These are phyloP conservation scores for Neurospora sp. DNA, from an alignment of 2,329 filamentous ascomycete species.

Conservation along the genomic window DNA sequence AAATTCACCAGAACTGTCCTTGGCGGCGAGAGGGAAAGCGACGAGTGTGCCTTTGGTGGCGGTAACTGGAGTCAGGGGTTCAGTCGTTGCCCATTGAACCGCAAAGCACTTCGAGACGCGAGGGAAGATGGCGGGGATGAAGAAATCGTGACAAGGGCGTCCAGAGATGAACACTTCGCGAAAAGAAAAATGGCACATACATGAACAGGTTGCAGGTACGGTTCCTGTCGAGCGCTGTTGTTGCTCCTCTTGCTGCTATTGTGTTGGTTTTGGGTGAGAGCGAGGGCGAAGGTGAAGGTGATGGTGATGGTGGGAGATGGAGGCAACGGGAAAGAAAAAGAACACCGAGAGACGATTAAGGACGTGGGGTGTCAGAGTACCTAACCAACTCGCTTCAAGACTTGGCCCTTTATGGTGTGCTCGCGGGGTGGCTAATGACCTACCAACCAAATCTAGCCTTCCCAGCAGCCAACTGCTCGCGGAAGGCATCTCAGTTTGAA, in stretches of 20 bases:
- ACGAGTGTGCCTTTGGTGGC: not conserved
- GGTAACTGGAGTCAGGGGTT: not conserved
- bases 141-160: not conserved
- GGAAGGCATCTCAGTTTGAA: not conserved
- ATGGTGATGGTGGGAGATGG: not conserved
- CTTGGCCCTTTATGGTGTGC: not conserved
- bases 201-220: rapidly evolving
- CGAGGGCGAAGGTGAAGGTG: not conserved
- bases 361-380: not conserved
- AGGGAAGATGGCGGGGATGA: rapidly evolving
- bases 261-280: not conserved
- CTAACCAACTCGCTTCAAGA: not conserved
- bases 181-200: not conserved
- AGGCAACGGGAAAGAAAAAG: not conserved
- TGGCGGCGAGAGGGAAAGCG: not conserved
- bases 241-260: not conserved
- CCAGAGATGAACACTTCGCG: not conserved
- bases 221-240: not conserved
- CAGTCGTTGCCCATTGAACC: no score
- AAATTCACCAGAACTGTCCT: not conserved
- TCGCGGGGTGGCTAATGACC: not conserved
- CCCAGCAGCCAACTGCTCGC: not conserved
- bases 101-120: not conserved
- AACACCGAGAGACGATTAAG: not conserved
- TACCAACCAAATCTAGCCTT: not conserved